phyloP scores from a whole-genome alignment of 2,329 filamentous ascomycete species.

The Diplodia corticola region DNA sequence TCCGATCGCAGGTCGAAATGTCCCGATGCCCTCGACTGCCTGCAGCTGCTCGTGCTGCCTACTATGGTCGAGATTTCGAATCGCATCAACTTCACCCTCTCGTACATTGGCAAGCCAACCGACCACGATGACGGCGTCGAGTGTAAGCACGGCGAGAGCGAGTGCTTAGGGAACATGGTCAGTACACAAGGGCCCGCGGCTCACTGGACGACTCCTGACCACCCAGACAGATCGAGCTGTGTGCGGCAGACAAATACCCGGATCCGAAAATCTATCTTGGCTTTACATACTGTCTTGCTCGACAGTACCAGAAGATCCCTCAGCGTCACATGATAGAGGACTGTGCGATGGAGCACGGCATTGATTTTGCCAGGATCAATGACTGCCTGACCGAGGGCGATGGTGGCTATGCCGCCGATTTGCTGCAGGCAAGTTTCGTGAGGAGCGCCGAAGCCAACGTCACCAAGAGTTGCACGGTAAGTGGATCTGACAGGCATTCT shows the following conservation, averaged over 20 bases:
- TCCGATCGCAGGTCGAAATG: conserved; percentile 65
- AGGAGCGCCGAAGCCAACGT: conserved; percentile 56
- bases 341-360: conserved; percentile 87
- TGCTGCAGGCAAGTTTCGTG: conserved; percentile 68
- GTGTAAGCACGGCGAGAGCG: conserved; percentile 85
- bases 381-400: conserved; percentile 77
- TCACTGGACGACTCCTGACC: too few relatives aligned
- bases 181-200: too few relatives aligned
- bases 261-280: conserved; percentile 86
- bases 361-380: conserved; percentile 80
- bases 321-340: conserved; percentile 75
- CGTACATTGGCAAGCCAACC: conserved; percentile 80
- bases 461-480: conserved; percentile 48
- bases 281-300: conserved; percentile 86
- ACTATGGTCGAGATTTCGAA: conserved; percentile 78
- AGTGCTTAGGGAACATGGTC: conserved; percentile 93
- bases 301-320: conserved; percentile 75
- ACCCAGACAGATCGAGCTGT: too few relatives aligned
- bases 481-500: background rate
- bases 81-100: conserved; percentile 88
- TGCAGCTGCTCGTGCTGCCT: conserved; percentile 78
- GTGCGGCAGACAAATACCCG: conserved; percentile 68
- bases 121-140: conserved; percentile 78
- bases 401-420: conserved; percentile 66
- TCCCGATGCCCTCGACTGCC: conserved; percentile 82